Base-by-base conservation (phyloP, 83 land plant species). In the Picea abies region DNA sequence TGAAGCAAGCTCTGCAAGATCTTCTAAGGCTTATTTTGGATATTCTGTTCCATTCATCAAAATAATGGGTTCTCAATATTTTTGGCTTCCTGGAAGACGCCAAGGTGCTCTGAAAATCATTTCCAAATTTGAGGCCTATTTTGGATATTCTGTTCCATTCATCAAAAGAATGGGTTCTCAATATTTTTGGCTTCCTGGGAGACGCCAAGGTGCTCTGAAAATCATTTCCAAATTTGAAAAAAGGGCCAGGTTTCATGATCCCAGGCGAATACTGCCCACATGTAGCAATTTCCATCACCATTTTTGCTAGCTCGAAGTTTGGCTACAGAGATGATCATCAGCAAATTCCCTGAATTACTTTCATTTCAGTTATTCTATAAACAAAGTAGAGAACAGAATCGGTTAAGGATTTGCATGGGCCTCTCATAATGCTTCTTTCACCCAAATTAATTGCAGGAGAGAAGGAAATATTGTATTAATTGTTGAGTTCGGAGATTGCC, bases 1-100 rank as follows among this genome's bases (percentile, higher is more conserved):
- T 69, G 23, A 84, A 60, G 67, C 70, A 71, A n/a, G 82, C 86
- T 7, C 78, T 63, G 37, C 63, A 35, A 67, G 85, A 61, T 60
- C 63, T 63, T 19, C 63, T 64, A 19, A 83, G 76, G 15, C 76
- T 35, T 32, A 37, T 5, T 39, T 32, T 37, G 49, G 49, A 19
- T 32, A 2, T 5, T 22, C 25, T 64, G 17, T 32, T 63, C 3
- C 12, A 79, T 25, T 37, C 70, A 60, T 58, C 66, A 66, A 81
- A 39, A 11, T 12, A 81, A 69, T 17, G 37, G 22, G 20, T 70
- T 39, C 75, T 70, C 19, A 35, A 16, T n/a, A 70, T 2, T 11
- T 44, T 80, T 56, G 25, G 20, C 17, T 26, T 56, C 29, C 32
- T 56, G 8, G 10, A 20, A 52, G 65, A 56, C n/a, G 19, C 35